Base-by-base conservation (phyloP, 2,329 filamentous ascomycete genomes). In the Bretziella fagacearum region DNA sequence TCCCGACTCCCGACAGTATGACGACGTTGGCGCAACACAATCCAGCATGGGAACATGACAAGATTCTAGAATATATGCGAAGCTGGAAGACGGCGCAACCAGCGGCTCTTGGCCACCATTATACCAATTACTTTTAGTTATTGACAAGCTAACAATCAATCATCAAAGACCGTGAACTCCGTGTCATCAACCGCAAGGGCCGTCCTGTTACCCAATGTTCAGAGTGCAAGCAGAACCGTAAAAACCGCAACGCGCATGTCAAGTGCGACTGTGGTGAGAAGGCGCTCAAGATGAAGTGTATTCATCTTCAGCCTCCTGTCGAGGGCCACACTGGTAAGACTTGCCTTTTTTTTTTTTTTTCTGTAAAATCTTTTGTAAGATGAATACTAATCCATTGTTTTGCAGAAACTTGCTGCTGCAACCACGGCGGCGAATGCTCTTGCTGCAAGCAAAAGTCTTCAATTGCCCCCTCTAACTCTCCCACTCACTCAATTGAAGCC, bases 221-320 rank as follows among this genome's bases (percentile, higher is more conserved):
- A 56, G 91, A 98, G 67, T 98, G 91, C 67, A 89, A 91, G 62
- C 77, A 82, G 55, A 81, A 93, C 71, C 87, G 91, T 68, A 96
- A 96, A 73, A 89, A 85, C 63, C 84, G 91, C 57, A 81, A 87
- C 50, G 84, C 89, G 54, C 91, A 96, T 65, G 77, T 91, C 59
- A 93, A 91, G 65, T 98, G 91, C 67, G 87, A 96, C 65, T 98
- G 91, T 64, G 87, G 85, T 61, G 84, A 93, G 65, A 95, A 93
- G 72, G 77, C 79, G 52, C 15, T 43, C 6, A 43, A 43, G 15
- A 81, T 81, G 68, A 75, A 75, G 60, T 79, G 76, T 61, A 64
- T 70, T 51, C 73, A 79, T 60, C 55, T 77, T 57, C 69, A 74
- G 55, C 68, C 69, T 45, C 67, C 68, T 29, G 57, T 73, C 46